Evolutionary conservation across 2,329 filamentous ascomycete species (phyloP), one percentile per base, ranked within the genome.

Genomic region (Cladorrhinum sp.): DNA sequence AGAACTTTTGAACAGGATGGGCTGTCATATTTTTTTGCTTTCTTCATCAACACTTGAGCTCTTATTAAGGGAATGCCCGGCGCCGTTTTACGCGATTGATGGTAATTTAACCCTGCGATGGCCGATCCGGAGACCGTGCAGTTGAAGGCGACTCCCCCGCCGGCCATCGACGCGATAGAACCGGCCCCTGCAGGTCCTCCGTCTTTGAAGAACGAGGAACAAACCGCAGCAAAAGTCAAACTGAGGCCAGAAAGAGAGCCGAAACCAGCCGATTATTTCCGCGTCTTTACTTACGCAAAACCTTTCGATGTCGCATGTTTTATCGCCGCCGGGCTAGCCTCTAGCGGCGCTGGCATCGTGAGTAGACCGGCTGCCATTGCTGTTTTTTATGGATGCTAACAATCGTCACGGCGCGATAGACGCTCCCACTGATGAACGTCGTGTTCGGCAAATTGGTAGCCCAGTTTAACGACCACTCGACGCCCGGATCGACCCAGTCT

Each of bases 401-500:
- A 32, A 32, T 32, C 29, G 13, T 32, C 29, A 32, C 29, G 29
- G 13, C 29, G 29, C 29, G 6, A 32, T 32, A 32, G 29, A 85
- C 83, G 1, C 69, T 86, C 49, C 84, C 84, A 0, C 66, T 87
- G 53, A 83, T 86, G 79, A 86, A 85, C 59, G 77, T 85, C 12
- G 74, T 85, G 12, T 85, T 85, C 68, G 82, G 81, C 78, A 72
- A 67, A 70, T 76, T 82, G 49, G 76, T 82, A 22, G 77, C 76
- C 29, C 71, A 77, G 55, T 85, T 86, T 65, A 81, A 78, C 67
- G 74, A 75, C 59, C 67, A 73, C 23, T 68, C 67, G 5, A 68
- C 68, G 8, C 71, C 74, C 2, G 29, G 29, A 74, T 70, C 8
- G 63, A 66, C 22, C 59, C 55, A 3, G 70, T 73, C 4, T 72